Evolutionary conservation across 2,329 filamentous ascomycete genomes (phyloP), one percentile per base, ranked within the genome.

Genomic region (Dothidotthia symphoricarpi): DNA sequence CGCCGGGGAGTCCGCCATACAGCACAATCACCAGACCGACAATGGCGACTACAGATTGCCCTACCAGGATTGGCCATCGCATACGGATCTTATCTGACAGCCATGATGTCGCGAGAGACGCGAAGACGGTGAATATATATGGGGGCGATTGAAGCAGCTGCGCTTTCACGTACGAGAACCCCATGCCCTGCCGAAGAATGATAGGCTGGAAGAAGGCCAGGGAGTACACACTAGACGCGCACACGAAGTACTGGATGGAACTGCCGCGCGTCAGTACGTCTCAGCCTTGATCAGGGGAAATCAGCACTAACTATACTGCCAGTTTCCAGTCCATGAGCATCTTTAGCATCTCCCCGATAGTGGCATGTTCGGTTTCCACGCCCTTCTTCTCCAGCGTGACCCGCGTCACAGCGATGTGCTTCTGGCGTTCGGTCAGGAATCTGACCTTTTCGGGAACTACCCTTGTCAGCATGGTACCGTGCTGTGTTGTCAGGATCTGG

Each of bases 321-420:
- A 63, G 37, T 25, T 63, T 63, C 53, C 53, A 59, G 38, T 63
- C 59, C 16, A 47, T n/a, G 3, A 61, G 43, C 39, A 59, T 57
- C 12, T 28, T 41, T 2, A 63, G 30, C 2, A 47, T 54, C 19
- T 60, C 39, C 36, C 44, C 53, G 24, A 53, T 13, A 5, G 41
- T 62, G 3, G 50, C 51, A 27, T 61, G 51, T 13, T 61, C 50
- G 11, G 52, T 41, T 8, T 58, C 47, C 4, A 38, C 47, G 13
- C 43, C 45, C 12, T 41, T 39, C 39, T 59, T 57, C n/a, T 64
- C 59, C 16, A 59, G 34, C 2, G 49, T 51, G 7, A 63, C 50
- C 1, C 57, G 51, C 24, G 41, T 41, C 4, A 43, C 39, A 11
- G 51, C 51, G n/a, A 58, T 54, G 24, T 54, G 47, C 28, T 53